Evolutionary conservation across 495 filamentous ascomycete species (phyloP).

Genomic region (Peziza echinospora): DNA sequence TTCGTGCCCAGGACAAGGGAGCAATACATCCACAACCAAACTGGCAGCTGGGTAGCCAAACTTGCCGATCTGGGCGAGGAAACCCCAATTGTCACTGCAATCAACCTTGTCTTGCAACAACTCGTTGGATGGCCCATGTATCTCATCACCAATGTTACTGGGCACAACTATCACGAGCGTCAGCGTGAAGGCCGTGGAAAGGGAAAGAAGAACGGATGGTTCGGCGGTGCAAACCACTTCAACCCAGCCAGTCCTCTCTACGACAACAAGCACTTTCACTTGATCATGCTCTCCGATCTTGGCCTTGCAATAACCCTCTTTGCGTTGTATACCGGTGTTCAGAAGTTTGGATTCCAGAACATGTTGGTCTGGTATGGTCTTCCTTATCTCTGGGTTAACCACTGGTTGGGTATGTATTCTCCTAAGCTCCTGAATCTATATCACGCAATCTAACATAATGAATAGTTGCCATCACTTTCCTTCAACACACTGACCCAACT

Average conservation of each 20-base stretch:
- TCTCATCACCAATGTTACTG: conserved; percentile 68
- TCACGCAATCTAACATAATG: not conserved
- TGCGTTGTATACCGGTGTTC: conserved; percentile 36
- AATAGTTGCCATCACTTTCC: conserved; percentile 68
- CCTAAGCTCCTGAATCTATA: not conserved
- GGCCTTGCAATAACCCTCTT: conserved; percentile 39
- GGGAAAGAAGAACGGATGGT: conserved; percentile 70
- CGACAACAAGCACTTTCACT: conserved; percentile 66
- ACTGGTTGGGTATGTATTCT: conserved; percentile 58
- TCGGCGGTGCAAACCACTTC: conserved; percentile 83
- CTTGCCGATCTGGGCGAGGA: conserved; percentile 78
- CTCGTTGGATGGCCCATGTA: conserved; percentile 80
- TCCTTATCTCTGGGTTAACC: conserved; percentile 96
- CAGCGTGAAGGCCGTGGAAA: conserved; percentile 70
- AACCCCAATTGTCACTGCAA: conserved; percentile 62
- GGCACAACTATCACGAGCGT: conserved; percentile 76
- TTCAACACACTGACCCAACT: conserved; percentile 73
- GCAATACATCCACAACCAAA: conserved; percentile 43
- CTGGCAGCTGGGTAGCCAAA: conserved; percentile 44
- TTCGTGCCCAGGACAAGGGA: conserved; percentile 76
- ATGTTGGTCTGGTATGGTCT: conserved; percentile 81
- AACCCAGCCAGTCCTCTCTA: conserved; percentile 69
- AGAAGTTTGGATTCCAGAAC: conserved; percentile 65
- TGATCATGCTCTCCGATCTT: conserved; percentile 66
- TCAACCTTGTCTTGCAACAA: conserved; percentile 60